Conservation (phyloP, 768 basidiomycete genomes). For the Xerocomus potaroensis region DNA sequence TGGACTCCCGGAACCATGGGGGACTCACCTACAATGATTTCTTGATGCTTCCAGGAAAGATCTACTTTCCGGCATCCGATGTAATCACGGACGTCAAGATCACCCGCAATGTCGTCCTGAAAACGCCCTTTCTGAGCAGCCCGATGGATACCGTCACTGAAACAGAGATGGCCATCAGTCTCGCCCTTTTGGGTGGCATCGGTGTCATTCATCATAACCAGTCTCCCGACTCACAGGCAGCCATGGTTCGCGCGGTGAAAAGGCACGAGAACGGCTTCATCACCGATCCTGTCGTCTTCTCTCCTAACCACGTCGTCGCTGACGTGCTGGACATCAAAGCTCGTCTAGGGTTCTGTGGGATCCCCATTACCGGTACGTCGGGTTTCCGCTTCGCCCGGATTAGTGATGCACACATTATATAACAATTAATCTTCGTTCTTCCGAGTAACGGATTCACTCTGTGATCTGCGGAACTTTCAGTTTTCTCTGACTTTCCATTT, state of each 20-base stretch:
- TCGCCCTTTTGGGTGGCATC: constrained; percentile 94
- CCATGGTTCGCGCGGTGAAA: constrained; percentile 97
- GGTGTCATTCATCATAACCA: constrained; percentile 99
- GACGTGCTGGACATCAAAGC: constrained; percentile 94
- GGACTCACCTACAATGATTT: constrained; percentile 99
- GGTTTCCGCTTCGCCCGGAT: constrained; percentile 1
- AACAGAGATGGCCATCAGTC: constrained; percentile 85
- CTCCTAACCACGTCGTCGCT: constrained; percentile 71
- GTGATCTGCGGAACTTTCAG: constrained; percentile 66
- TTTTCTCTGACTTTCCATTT: constrained; percentile 14
- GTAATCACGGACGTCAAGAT: constrained; percentile 83
- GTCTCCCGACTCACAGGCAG: constrained; percentile 76
- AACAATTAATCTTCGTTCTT: constrained; percentile 85
- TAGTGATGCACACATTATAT: constrained; percentile 45
- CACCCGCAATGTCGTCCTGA: constrained; percentile 86
- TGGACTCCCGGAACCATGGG: constrained; percentile 81
- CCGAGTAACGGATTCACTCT: constrained; percentile 64
- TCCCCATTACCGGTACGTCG: constrained; percentile 93
- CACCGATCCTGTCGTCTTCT: constrained; percentile 86
- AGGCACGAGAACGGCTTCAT: constrained; percentile 99
- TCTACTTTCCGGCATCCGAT: constrained; percentile 82
- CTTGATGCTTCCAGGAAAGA: constrained; percentile 89
- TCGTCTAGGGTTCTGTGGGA: constrained; percentile 89
- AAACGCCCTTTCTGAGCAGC: constrained; percentile 95
- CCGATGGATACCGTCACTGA: constrained; percentile 99